These are phyloP conservation scores for Aspergillus conjunctus DNA, from an alignment of 495 filamentous ascomycete species.

Conservation along the genomic window DNA sequence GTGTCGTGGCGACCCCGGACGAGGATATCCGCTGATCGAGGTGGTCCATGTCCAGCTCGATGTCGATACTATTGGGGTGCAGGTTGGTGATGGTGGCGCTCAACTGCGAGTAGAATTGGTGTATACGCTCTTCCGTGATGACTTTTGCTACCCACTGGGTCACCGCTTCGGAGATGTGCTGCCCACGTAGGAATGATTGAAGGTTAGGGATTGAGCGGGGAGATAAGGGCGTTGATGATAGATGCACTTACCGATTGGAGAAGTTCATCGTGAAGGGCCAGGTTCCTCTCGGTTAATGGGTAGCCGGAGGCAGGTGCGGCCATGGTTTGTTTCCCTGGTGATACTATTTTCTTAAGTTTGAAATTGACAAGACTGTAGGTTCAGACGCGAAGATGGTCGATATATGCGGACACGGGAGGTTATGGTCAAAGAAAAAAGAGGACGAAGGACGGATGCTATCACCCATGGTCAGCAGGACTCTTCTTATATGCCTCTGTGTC, in stretches of 20 bases:
- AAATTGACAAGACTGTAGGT: background rate
- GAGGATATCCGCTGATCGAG: conserved; percentile 7
- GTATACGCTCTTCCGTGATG: conserved; percentile 26
- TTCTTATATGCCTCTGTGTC: conserved; percentile 9
- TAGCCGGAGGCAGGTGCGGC: background rate
- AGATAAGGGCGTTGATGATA: background rate
- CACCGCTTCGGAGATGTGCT: conserved; percentile 5
- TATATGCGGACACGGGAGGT: background rate
- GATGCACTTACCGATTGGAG: conserved; percentile 15
- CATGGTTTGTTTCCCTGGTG: background rate
- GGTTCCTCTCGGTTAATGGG: conserved; percentile 22
- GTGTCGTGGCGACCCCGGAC: background rate
- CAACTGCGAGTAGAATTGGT: conserved; percentile 17
- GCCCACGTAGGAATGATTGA: background rate
- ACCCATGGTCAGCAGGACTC: conserved; percentile 4
- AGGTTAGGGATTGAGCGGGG: conserved; percentile 3
- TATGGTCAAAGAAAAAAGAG: background rate
- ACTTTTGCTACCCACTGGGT: conserved; percentile 26
- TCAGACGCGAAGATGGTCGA: background rate
- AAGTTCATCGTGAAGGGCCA: conserved; percentile 18
- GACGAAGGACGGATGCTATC: conserved; percentile 3
- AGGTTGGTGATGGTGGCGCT: background rate
- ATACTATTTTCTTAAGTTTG: background rate
- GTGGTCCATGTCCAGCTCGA: conserved; percentile 14
- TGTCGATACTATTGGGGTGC: background rate